Evolutionary conservation across 257 asterid genomes (phyloP).

Genomic region (Pogostemon cablin): DNA sequence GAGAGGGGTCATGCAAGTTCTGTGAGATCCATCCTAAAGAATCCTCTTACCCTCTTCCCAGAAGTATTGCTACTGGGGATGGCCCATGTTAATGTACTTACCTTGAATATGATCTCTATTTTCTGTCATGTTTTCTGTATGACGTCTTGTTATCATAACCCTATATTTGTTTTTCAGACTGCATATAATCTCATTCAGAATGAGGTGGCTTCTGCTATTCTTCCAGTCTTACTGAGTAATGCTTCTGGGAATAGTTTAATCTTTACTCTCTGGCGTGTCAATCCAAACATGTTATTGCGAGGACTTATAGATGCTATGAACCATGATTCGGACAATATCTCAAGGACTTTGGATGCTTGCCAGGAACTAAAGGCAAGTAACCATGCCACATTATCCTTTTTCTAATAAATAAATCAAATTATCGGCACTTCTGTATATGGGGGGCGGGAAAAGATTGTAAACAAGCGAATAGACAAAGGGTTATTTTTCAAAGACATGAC

Average conservation of each 20-base stretch:
- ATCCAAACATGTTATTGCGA: constrained; percentile 69
- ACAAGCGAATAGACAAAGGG: not conserved
- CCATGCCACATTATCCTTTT: not conserved
- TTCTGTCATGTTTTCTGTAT: constrained; percentile 15
- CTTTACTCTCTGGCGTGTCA: constrained; percentile 70
- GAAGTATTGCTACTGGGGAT: constrained; percentile 88
- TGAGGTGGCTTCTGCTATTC: constrained; percentile 72
- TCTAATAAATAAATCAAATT: not conserved
- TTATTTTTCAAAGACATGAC: not conserved
- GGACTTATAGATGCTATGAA: constrained; percentile 74
- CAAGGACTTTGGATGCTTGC: constrained; percentile 73
- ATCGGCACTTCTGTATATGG: constrained; percentile 7
- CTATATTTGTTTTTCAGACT: constrained; percentile 62
- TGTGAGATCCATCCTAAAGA: constrained; percentile 73
- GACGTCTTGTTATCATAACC: constrained; percentile 27
- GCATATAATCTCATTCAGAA: constrained; percentile 81
- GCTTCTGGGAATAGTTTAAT: constrained; percentile 48
- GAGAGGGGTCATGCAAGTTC: constrained; percentile 92
- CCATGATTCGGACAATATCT: constrained; percentile 61
- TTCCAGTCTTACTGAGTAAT: constrained; percentile 59
- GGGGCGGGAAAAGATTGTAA: no score
- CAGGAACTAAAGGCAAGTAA: constrained; percentile 78
- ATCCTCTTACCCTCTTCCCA: constrained; percentile 81
- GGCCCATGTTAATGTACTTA: constrained; percentile 77
- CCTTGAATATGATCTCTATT: constrained; percentile 24